phyloP scores from a whole-genome alignment of 176 grass and related monocot genomes.

The Microstegium vimineum region DNA sequence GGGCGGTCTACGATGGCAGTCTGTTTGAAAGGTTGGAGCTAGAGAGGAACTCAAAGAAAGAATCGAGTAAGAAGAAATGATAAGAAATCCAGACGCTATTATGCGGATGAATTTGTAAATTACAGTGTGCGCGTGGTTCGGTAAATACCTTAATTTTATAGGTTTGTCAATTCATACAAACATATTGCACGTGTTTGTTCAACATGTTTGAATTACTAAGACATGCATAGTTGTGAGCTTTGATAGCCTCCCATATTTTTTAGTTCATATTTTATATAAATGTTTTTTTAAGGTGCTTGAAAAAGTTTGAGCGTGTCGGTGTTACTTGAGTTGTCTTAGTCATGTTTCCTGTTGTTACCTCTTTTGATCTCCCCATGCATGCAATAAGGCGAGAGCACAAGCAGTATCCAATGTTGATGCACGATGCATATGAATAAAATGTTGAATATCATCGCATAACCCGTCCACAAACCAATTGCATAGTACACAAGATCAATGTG shows the following conservation, averaged over 20 bases:
- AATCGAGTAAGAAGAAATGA: slow-evolving; percentile 48
- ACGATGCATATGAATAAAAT: too few relatives aligned
- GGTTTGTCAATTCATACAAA: slow-evolving; percentile 4
- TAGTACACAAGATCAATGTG: too few relatives aligned
- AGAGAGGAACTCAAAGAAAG: slow-evolving; percentile 35
- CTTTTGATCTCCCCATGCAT: too few relatives aligned
- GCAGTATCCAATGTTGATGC: too few relatives aligned
- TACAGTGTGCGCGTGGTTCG: not conserved
- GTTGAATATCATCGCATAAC: too few relatives aligned
- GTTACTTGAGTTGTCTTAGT: not conserved
- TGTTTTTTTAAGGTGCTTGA: not conserved
- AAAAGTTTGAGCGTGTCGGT: not conserved
- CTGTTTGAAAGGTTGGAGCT: slow-evolving; percentile 56
- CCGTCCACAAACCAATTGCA: too few relatives aligned
- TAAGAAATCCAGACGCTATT: not conserved
- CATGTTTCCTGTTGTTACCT: too few relatives aligned
- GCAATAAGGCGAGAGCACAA: too few relatives aligned
- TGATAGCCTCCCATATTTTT: not conserved
- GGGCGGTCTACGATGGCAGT: slow-evolving; percentile 66
- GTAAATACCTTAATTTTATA: not conserved
- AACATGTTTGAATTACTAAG: not conserved
- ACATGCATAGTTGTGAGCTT: not conserved
- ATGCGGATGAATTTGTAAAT: not conserved
- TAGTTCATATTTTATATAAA: not conserved
- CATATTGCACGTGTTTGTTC: not conserved